Conservation (phyloP, 345 rosid species). For the Hirschfeldia incana region DNA sequence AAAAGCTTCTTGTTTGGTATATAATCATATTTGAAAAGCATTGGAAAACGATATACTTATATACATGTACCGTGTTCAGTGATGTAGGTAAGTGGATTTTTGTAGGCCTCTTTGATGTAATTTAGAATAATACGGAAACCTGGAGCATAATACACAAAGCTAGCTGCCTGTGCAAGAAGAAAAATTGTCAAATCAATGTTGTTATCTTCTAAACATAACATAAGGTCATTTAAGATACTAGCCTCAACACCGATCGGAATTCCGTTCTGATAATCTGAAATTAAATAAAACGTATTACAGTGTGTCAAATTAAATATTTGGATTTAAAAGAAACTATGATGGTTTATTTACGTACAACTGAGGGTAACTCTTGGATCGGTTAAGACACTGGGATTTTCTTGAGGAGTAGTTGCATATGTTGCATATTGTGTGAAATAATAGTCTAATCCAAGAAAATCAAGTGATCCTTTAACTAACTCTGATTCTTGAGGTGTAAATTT, state of each 20-base stretch:
- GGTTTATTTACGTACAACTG: conserved; percentile 9
- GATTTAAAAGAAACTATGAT: not conserved
- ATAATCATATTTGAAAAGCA: not conserved
- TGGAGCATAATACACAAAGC: not conserved
- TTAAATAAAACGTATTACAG: not conserved
- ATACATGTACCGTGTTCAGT: conserved; percentile 29
- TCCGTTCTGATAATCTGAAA: conserved; percentile 7
- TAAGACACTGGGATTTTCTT: not conserved
- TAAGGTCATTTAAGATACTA: not conserved
- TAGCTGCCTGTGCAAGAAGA: not conserved
- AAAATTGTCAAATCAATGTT: not conserved
- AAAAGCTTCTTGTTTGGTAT: no score
- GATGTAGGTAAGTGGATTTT: conserved; percentile 35
- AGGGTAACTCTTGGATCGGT: conserved; percentile 30
- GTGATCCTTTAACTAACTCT: no score
- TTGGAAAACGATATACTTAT: not conserved
- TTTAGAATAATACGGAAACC: conserved; percentile 28
- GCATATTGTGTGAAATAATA: conserved; percentile 38
- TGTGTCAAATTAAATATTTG: not conserved
- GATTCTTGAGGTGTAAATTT: no score
- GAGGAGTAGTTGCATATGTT: conserved; percentile 8
- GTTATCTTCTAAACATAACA: not conserved
- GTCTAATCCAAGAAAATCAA: not conserved
- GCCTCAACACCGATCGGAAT: conserved; percentile 27
- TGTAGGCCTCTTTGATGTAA: conserved; percentile 15